Conservation (phyloP, 192 early-diverging fungal genomes). For the Gonapodya sp. region DNA sequence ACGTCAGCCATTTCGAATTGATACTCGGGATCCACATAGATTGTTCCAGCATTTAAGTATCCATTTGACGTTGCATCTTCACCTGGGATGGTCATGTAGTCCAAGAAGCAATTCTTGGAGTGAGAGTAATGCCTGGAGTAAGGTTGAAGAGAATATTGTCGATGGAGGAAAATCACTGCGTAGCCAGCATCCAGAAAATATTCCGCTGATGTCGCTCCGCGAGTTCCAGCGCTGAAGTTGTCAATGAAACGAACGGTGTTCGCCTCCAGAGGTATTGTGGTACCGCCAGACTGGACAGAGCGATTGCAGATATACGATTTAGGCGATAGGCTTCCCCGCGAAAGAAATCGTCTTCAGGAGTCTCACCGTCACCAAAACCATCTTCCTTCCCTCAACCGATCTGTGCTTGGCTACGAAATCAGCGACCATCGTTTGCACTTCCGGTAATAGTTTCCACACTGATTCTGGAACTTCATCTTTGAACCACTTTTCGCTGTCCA, state of each 20-base stretch:
- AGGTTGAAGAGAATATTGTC: slow-evolving; percentile 87
- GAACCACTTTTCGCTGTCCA: not conserved
- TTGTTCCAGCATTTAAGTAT: slow-evolving; percentile 34
- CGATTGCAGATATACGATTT: slow-evolving; percentile 17
- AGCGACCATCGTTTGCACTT: not conserved
- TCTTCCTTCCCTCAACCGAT: not conserved
- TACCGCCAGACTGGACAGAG: slow-evolving; percentile 72
- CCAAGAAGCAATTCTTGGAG: slow-evolving; percentile 62
- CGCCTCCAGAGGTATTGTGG: slow-evolving; percentile 88
- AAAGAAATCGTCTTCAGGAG: not conserved
- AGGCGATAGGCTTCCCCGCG: not conserved
- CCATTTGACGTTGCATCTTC: not conserved
- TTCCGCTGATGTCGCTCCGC: slow-evolving; percentile 93
- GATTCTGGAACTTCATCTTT: not conserved
- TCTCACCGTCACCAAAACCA: not conserved
- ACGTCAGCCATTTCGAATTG: slow-evolving; percentile 52
- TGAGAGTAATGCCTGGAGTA: slow-evolving; percentile 87
- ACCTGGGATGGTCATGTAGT: slow-evolving; percentile 54
- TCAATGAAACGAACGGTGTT: slow-evolving; percentile 98
- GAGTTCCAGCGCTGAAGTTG: slow-evolving; percentile 94
- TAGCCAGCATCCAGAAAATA: slow-evolving; percentile 76
- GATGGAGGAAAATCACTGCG: slow-evolving; percentile 90
- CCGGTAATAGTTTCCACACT: not conserved
- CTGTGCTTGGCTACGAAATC: not conserved
- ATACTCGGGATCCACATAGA: slow-evolving; percentile 60